Base-by-base conservation (phyloP, 2,329 filamentous ascomycete species). In the Aspergillus costaricaensis region DNA sequence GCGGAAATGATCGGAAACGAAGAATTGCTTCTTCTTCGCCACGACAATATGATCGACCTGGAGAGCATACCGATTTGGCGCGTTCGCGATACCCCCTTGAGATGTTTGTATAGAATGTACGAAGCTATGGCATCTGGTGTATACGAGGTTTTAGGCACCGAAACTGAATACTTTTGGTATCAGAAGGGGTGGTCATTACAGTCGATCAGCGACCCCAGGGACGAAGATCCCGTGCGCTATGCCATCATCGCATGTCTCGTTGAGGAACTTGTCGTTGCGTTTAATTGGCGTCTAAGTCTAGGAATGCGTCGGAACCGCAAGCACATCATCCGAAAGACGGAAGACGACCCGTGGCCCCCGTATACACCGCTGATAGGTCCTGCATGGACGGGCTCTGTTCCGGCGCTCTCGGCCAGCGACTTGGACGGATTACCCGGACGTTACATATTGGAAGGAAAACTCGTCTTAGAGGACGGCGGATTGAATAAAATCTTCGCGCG, bases 311-410 rank as follows among this genome's bases (percentile, higher is more conserved):
- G 54, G 17, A 49, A 58, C 49, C 50, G 58, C 4, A 55, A 71
- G 32, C 70, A 73, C 50, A 59, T 72, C 1, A 67, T 62, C 50
- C 69, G 70, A 0, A 63, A 73, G 17, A 47, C 55, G 1, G 57
- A 66, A 8, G 59, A 58, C 10, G 70, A 73, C 17, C 60, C 61
- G 10, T 62, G 59, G 38, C 69, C 69, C 4, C 62, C 68, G 3
- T 73, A 67, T 41, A 64, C 51, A 1, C 64, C 68, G 1, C 65
- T 68, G 27, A 41, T 54, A 15, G 53, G 62, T 7, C 68, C 69
- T 8, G 12, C 1, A 14, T 69, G 69, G 69, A 65, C 68, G 0
- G 58, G 27, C 2, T 50, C 44, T 19, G 69, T 70, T 15, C 41
- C 41, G 1, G 41, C 41, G 41, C 41, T 44, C 19, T 10, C 61